A percentile compares a stretch with the other conserved stretches of the same genome.
phyloP scores from a whole-genome alignment of 352 stramenopile species.

The Hyaloperonospora brassicae region DNA sequence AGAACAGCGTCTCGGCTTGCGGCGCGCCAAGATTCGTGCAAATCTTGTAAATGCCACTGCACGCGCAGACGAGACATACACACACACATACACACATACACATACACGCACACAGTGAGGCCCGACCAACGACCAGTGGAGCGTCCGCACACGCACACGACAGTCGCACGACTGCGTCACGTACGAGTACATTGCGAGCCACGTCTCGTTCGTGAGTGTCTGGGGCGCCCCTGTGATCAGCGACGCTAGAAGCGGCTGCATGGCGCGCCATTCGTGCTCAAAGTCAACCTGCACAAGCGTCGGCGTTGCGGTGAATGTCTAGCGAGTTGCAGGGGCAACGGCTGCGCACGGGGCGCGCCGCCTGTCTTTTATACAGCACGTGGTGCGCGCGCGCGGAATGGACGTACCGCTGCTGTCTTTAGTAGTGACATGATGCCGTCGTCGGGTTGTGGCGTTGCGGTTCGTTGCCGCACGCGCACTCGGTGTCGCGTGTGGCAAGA shows the following conservation, averaged over 20 bases:
- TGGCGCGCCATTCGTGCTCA: conserved; percentile 75
- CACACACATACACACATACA: no score
- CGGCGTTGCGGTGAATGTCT: conserved; percentile 4
- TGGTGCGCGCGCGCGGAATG: neutral
- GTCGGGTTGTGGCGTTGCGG: conserved; percentile 13
- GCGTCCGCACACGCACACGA: neutral
- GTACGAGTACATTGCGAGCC: conserved; percentile 85
- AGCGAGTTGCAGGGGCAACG: conserved; percentile 2
- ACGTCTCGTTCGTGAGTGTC: conserved; percentile 73
- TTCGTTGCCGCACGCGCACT: neutral
- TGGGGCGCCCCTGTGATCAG: conserved; percentile 60
- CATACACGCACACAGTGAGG: no score
- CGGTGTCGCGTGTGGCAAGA: conserved; percentile 16
- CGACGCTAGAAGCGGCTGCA: conserved; percentile 69
- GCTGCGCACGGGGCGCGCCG: neutral
- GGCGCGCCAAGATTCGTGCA: conserved; percentile 75
- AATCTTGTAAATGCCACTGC: conserved; percentile 82
- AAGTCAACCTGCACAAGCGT: conserved; percentile 65
- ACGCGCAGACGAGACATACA: neutral
- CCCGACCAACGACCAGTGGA: neutral
- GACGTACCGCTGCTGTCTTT: conserved; percentile 61
- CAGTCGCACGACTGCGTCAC: conserved; percentile 13
- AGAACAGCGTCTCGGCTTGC: conserved; percentile 80
- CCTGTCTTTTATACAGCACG: neutral
- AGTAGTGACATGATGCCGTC: conserved; percentile 63